Base-by-base conservation (phyloP, 179 eudicot genomes). In the Drosera spatulata region DNA sequence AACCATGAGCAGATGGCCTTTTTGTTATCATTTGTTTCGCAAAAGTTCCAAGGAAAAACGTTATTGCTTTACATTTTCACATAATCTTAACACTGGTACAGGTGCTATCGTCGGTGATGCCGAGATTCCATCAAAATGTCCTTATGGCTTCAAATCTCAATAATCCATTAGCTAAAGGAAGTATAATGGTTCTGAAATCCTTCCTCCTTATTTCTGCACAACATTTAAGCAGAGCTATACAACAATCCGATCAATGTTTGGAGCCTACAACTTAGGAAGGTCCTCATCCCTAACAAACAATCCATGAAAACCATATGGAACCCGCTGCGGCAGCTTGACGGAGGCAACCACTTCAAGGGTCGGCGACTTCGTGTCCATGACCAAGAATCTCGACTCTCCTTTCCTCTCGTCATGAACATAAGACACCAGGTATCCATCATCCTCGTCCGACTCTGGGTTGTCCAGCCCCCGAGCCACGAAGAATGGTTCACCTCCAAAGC, bases 1-100 rank as follows among this genome's bases (percentile, higher is more conserved):
- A 50, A 7, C 78, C 75, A 58, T 86, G 96, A 66, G 86, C 55
- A 6, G 83, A 64, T 73, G 33, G 33, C 33, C 33, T 22, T 22
- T 22, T 22, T 22, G 33, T 22, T 22, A 22, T 22, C 33, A 22
- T 22, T 22, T 22, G 33, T 22, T 22, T 22, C 33, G 33, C 33
- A n/a, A n/a, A n/a, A n/a, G n/a, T n/a, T n/a, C n/a, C n/a, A n/a
- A n/a, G n/a, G n/a, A n/a, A n/a, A n/a, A n/a, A n/a, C n/a, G n/a
- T n/a, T n/a, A n/a, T n/a, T n/a, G n/a, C n/a, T n/a, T n/a, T n/a
- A n/a, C n/a, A n/a, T n/a, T n/a, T n/a, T n/a, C n/a, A n/a, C n/a
- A 22, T 22, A 22, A 22, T 22, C 33, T 22, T 22, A 22, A 22
- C 1, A 22, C 33, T 22, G 33, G 33, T 22, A 22, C 33, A 22